Evolutionary conservation across 495 filamentous ascomycete species (phyloP).

Genomic region (Monascus purpureus): DNA sequence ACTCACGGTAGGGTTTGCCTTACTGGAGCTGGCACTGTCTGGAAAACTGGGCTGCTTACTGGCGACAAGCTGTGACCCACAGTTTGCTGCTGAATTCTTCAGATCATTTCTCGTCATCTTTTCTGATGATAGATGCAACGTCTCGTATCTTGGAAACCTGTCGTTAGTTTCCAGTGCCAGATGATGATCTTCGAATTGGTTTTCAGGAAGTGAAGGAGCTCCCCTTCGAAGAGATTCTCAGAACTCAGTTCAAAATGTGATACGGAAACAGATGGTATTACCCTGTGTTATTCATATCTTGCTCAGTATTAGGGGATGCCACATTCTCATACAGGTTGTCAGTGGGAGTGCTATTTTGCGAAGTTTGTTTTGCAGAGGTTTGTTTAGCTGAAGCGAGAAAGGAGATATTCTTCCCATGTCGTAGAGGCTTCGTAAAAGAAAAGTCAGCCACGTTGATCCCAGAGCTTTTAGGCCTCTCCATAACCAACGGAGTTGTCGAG

Average conservation of each 20-base stretch:
- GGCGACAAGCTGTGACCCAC: no score
- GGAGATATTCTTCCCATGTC: constrained; percentile 11
- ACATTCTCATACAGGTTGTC: background rate
- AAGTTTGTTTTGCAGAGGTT: background rate
- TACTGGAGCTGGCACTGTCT: no score
- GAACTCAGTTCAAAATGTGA: no score
- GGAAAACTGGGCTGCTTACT: no score
- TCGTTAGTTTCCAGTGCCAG: no score
- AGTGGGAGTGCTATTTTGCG: background rate
- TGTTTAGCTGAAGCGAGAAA: constrained; percentile 3
- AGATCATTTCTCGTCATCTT: no score
- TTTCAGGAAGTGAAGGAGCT: background rate
- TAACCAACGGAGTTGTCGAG: constrained; percentile 10
- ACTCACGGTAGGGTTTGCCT: no score
- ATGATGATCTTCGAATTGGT: background rate
- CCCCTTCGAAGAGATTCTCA: background rate
- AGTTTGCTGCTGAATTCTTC: no score
- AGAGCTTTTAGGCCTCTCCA: constrained; percentile 18
- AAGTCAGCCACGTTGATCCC: constrained; percentile 20
- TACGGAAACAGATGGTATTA: no score
- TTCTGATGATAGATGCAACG: no score
- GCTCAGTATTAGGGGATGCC: background rate
- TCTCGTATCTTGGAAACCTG: no score
- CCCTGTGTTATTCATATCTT: no score
- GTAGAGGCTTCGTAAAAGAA: constrained; percentile 20